Conservation (phyloP, 2,329 filamentous ascomycete genomes). For the Hypomyces perniciosus region DNA sequence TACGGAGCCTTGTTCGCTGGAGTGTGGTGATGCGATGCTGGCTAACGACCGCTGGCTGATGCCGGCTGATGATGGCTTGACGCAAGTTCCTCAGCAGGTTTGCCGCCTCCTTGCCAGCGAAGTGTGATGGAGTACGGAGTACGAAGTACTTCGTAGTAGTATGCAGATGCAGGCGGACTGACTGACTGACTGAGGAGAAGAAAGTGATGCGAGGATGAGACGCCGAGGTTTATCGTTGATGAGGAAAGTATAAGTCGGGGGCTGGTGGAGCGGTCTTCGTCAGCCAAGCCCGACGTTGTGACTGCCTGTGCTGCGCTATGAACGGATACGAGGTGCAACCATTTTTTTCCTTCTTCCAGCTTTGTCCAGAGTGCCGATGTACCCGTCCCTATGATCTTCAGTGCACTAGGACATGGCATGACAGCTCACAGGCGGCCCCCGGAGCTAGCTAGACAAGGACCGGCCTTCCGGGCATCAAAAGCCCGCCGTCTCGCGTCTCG, state of each 20-base stretch:
- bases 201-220: slow-evolving; percentile 6
- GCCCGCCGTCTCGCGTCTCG: too few species aligned
- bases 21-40: not conserved
- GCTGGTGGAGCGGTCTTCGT: slow-evolving; percentile 6
- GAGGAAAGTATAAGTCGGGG: slow-evolving; percentile 12
- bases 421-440: slow-evolving; percentile 6
- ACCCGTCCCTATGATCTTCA: not conserved
- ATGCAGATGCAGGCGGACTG: slow-evolving; percentile 8
- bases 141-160: not conserved
- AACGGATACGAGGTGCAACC: slow-evolving; percentile 10
- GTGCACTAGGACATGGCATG: slow-evolving; percentile 8
- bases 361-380: not conserved
- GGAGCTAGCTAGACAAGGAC: not conserved
- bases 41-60: not conserved
- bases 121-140: not conserved
- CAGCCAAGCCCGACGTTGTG: not conserved
- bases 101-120: not conserved
- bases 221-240: slow-evolving; percentile 6
- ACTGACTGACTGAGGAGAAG: not conserved
- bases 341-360: too few species aligned
- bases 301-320: slow-evolving; percentile 6
- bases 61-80: too few species aligned
- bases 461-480: not conserved
- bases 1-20: slow-evolving; percentile 3
- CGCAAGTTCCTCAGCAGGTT: not conserved